phyloP scores from a whole-genome alignment of 371 early-diverging fungal genomes.

The Chytridium lagenaria region DNA sequence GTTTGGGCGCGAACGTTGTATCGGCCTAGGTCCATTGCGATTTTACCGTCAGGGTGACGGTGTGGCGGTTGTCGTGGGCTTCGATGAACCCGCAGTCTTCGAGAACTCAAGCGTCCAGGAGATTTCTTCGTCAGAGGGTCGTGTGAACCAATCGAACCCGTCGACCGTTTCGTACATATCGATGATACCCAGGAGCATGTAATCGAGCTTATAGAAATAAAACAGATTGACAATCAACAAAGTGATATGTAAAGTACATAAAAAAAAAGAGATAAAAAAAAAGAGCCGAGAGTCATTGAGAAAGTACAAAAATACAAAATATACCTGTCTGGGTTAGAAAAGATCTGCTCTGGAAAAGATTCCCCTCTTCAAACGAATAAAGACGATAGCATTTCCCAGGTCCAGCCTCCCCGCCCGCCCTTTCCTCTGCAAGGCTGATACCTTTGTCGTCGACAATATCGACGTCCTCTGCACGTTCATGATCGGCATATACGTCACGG shows the following conservation, averaged over 20 bases:
- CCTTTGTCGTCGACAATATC: too few species aligned
- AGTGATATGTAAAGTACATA: too few species aligned
- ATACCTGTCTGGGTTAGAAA: not conserved
- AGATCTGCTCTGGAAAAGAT: not conserved
- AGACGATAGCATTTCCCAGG: slow-evolving; percentile 6
- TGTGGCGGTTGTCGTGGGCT: too few species aligned
- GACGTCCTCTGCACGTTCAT: too few species aligned
- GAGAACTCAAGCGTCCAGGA: not conserved
- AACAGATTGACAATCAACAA: too few species aligned
- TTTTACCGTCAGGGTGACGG: not conserved
- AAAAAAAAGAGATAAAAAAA: too few species aligned
- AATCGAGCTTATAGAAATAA: too few species aligned
- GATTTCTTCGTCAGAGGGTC: not conserved
- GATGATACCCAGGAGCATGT: not conserved
- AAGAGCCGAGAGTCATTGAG: not conserved
- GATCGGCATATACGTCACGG: too few species aligned
- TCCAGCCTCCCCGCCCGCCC: not conserved
- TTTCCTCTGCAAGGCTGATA: too few species aligned
- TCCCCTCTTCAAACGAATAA: not conserved
- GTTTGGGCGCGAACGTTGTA: not conserved
- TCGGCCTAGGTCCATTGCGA: slow-evolving; percentile 5
- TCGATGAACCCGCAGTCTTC: too few species aligned
- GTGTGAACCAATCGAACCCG: not conserved
- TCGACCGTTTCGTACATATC: not conserved
- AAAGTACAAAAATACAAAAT: not conserved